Percentiles rank a stretch among this genome's conserved stretches.
phyloP scores from a whole-genome alignment of 1,139 yeast genomes.

The Arxiozyma heterogenica region DNA sequence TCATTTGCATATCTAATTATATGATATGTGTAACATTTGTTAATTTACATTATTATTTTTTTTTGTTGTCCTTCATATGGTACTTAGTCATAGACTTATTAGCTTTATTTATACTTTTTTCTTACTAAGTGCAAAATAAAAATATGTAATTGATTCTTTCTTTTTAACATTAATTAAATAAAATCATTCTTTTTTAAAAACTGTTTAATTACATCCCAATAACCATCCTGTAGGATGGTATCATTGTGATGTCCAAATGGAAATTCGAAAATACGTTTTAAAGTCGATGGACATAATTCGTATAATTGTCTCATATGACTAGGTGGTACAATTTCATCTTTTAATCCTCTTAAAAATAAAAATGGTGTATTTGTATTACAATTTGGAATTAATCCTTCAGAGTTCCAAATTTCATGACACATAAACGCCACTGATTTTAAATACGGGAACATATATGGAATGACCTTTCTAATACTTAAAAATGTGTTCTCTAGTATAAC shows the following conservation, averaged over 20 bases:
- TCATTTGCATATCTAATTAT: too few species aligned
- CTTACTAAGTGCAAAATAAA: background rate
- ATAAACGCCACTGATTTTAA: slow-evolving; percentile 48
- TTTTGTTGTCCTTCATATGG: too few species aligned
- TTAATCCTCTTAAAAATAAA: slow-evolving; percentile 61
- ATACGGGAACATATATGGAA: slow-evolving; percentile 74
- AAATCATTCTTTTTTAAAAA: slow-evolving; percentile 38
- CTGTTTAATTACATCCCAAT: slow-evolving; percentile 59
- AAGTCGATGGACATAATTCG: slow-evolving; percentile 38
- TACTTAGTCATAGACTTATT: background rate
- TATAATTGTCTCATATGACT: slow-evolving; percentile 61
- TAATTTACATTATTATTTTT: too few species aligned
- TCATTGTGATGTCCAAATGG: slow-evolving; percentile 68
- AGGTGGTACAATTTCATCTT: slow-evolving; percentile 91
- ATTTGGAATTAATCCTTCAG: slow-evolving; percentile 49
- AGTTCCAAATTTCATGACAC: slow-evolving; percentile 79
- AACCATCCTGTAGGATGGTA: slow-evolving; percentile 60
- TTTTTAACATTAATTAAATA: slow-evolving; percentile 4
- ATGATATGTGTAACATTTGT: background rate
- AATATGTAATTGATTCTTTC: too few species aligned
- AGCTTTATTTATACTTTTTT: background rate
- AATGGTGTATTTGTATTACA: slow-evolving; percentile 53
- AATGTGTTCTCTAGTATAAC: slow-evolving; percentile 82
- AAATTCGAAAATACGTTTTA: slow-evolving; percentile 45
- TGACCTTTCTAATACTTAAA: slow-evolving; percentile 63